Evolutionary conservation across 1,284 basidiomycete species (phyloP).

Genomic region (Schizophyllum amplum): DNA sequence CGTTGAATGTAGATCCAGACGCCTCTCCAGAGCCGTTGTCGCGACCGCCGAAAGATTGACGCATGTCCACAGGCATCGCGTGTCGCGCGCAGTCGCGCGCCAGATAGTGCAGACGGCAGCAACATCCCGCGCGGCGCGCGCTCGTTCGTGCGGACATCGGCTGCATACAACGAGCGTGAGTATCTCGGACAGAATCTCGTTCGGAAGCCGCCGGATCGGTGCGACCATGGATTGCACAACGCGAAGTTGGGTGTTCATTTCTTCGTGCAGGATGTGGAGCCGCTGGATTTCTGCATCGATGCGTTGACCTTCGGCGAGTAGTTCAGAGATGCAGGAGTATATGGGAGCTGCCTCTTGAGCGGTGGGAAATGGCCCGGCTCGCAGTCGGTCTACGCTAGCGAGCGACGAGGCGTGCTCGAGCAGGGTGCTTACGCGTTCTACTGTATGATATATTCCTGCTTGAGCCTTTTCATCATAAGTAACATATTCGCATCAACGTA

Average conservation of each 20-base stretch:
- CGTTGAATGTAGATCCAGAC: not conserved
- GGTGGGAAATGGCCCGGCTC: not conserved
- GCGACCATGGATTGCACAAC: not conserved
- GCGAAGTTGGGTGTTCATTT: not conserved
- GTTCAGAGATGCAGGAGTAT: too few relatives aligned
- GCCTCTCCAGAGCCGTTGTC: not conserved
- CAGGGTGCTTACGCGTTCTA: not conserved
- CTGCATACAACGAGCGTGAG: not conserved
- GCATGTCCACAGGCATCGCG: not conserved
- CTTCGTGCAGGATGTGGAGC: not conserved
- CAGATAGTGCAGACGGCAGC: not conserved
- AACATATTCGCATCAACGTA: too few relatives aligned
- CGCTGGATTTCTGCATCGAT: not conserved
- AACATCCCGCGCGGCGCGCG: not conserved
- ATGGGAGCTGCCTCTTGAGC: not conserved
- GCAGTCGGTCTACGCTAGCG: not conserved
- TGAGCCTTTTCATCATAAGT: too few relatives aligned
- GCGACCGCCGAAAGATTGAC: not conserved
- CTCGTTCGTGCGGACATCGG: not conserved
- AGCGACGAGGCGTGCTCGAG: not conserved
- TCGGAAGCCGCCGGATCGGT: not conserved
- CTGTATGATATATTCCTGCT: not conserved
- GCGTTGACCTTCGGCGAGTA: not conserved
- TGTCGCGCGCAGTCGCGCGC: not conserved
- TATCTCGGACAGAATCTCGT: not conserved